Conservation (phyloP, 179 eudicot species). For the Drosera spatulata region DNA sequence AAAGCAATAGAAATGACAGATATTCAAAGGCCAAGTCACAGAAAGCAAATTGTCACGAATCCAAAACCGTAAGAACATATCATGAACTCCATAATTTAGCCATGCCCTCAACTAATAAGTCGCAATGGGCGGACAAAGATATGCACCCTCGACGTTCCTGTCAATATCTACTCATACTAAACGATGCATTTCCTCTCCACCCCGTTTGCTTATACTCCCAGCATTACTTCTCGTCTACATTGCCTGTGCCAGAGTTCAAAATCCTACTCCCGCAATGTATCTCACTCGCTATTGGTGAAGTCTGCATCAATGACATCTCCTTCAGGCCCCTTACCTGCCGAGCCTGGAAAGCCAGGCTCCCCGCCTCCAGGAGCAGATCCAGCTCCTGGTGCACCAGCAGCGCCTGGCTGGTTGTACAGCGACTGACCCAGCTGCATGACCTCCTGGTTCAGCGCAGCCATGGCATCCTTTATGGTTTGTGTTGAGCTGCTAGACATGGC, state of each 20-base stretch:
- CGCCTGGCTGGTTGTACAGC: constrained; percentile 18
- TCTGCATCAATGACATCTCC: constrained; percentile 35
- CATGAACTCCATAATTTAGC: no score
- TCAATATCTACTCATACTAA: no score
- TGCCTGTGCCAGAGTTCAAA: background rate
- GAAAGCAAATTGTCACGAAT: no score
- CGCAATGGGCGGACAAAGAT: no score
- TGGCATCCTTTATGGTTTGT: constrained; percentile 21
- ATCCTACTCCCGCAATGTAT: background rate
- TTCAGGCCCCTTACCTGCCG: constrained; percentile 19
- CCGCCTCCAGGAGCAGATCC: constrained; percentile 13
- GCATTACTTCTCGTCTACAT: background rate
- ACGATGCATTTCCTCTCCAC: no score
- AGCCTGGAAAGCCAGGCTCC: constrained; percentile 9
- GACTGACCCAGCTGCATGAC: constrained; percentile 29
- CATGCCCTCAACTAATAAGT: no score
- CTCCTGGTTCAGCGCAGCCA: constrained; percentile 24
- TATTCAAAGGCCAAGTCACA: no score
- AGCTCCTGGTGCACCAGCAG: constrained; percentile 12
- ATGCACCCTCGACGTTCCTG: no score
- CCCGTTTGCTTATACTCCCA: no score
- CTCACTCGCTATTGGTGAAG: constrained; percentile 27
- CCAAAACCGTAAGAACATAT: no score
- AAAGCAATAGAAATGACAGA: no score
- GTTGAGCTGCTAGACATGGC: constrained; percentile 14